Evolutionary conservation across 2,329 filamentous ascomycete genomes (phyloP).

Genomic region (Pseudohalonectria lignicola): DNA sequence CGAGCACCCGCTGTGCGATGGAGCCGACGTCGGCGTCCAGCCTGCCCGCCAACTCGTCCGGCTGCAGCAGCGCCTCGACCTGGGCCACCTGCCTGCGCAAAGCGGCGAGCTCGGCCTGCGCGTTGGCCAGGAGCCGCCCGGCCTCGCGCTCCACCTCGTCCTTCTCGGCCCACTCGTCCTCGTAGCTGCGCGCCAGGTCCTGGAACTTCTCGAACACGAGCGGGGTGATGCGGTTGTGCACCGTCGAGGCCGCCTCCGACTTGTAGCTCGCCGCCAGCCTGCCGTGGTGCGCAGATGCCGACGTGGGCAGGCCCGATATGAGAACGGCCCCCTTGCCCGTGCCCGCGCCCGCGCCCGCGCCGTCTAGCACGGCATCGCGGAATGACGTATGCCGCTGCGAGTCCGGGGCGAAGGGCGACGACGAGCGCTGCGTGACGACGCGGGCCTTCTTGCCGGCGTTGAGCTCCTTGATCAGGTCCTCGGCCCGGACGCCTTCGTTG

Average conservation of each 20-base stretch:
- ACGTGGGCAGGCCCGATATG: too few relatives aligned
- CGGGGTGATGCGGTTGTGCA: constrained; percentile 58
- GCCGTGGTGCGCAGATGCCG: constrained; percentile 30
- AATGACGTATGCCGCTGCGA: constrained; percentile 45
- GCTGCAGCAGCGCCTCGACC: constrained; percentile 42
- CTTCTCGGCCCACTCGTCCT: constrained; percentile 66
- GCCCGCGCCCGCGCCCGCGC: neutral
- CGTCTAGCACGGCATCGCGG: constrained; percentile 29
- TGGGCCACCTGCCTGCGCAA: constrained; percentile 49
- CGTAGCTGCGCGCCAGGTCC: constrained; percentile 59
- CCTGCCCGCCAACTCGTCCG: constrained; percentile 35
- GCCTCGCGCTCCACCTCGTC: constrained; percentile 59
- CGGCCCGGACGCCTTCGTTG: constrained; percentile 68
- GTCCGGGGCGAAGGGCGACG: constrained; percentile 56
- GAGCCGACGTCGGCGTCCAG: constrained; percentile 28
- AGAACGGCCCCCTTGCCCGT: constrained; percentile 3
- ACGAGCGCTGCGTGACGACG: constrained; percentile 60
- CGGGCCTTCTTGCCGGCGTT: constrained; percentile 61
- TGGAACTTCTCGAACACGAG: constrained; percentile 63
- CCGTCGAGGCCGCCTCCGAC: constrained; percentile 56
- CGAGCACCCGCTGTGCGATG: constrained; percentile 34
- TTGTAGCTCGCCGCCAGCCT: constrained; percentile 34
- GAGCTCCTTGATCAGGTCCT: constrained; percentile 67
- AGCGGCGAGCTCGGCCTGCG: constrained; percentile 54
- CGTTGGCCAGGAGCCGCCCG: constrained; percentile 52